phyloP scores from a whole-genome alignment of 2,329 filamentous ascomycete species.

The Ceratocystis destructans region DNA sequence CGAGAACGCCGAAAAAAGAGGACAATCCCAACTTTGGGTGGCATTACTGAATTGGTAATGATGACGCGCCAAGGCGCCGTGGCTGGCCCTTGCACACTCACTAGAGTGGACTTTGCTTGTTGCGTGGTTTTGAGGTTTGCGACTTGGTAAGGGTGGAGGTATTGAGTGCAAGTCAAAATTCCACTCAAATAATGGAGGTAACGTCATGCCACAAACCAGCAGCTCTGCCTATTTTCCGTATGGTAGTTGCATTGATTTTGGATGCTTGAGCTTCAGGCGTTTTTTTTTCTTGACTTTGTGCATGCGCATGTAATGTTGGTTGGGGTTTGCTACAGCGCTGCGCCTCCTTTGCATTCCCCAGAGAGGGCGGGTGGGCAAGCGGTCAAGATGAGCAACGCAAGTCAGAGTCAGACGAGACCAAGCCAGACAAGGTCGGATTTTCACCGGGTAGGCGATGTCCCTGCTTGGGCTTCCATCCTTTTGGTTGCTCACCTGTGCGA shows the following conservation, averaged over 20 bases:
- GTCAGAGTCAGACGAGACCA: not conserved
- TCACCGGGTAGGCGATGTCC: not conserved
- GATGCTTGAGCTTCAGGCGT: not conserved
- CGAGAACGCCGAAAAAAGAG: constrained; percentile 9
- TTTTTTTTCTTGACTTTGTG: not conserved
- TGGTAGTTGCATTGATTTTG: not conserved
- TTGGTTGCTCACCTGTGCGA: not conserved
- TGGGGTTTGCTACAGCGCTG: not conserved
- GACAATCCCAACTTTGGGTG: not conserved
- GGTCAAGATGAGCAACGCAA: not conserved
- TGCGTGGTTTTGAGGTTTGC: not conserved
- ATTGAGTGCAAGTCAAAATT: not conserved
- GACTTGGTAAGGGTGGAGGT: not conserved
- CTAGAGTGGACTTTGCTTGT: not conserved
- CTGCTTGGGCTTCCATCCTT: not conserved
- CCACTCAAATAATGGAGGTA: not conserved
- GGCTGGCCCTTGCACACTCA: not conserved
- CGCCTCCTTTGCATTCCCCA: not conserved
- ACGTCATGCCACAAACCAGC: not conserved
- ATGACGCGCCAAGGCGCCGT: constrained; percentile 4
- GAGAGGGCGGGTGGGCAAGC: not conserved
- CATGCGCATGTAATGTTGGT: not conserved
- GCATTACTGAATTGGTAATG: not conserved
- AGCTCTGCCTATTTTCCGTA: not conserved
- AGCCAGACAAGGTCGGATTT: not conserved